Conservation (phyloP, 2,329 filamentous ascomycete genomes). For the Eutypa lata region DNA sequence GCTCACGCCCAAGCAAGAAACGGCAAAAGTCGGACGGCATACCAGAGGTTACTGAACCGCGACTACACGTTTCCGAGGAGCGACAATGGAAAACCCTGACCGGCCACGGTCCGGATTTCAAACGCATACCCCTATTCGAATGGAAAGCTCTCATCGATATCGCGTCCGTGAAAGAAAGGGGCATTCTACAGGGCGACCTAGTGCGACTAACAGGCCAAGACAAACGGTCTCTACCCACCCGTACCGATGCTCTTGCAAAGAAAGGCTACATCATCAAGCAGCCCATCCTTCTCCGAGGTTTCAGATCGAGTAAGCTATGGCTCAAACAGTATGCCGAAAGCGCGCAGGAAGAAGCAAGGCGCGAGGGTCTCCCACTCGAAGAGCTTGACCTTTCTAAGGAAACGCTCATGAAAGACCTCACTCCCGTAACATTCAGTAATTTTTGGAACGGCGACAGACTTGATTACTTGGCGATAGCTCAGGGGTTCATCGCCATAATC, state of each 20-base stretch:
- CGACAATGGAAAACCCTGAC: constrained; percentile 59
- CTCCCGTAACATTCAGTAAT: constrained; percentile 53
- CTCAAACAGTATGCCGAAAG: constrained; percentile 48
- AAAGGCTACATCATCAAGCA: constrained; percentile 63
- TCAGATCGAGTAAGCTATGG: constrained; percentile 63
- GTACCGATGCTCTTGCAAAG: constrained; percentile 55
- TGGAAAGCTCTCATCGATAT: constrained; percentile 59
- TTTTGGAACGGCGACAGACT: constrained; percentile 58
- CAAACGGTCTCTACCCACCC: constrained; percentile 60
- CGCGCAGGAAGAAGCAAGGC: constrained; percentile 39
- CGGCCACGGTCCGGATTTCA: constrained; percentile 57
- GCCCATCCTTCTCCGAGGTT: constrained; percentile 54
- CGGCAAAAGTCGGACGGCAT: background rate
- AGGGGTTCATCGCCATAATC: constrained; percentile 54
- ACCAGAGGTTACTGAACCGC: constrained; percentile 13
- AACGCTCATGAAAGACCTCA: constrained; percentile 41
- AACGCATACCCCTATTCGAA: constrained; percentile 55
- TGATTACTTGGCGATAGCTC: constrained; percentile 55
- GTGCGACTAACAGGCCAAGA: constrained; percentile 57
- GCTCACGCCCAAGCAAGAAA: background rate
- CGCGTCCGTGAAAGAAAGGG: constrained; percentile 49
- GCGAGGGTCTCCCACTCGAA: constrained; percentile 27
- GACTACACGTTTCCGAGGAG: constrained; percentile 50
- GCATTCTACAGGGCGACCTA: constrained; percentile 60
- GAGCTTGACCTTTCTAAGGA: constrained; percentile 38